Conservation (phyloP, 2,329 filamentous ascomycete species). For the Microdochium bolleyi region DNA sequence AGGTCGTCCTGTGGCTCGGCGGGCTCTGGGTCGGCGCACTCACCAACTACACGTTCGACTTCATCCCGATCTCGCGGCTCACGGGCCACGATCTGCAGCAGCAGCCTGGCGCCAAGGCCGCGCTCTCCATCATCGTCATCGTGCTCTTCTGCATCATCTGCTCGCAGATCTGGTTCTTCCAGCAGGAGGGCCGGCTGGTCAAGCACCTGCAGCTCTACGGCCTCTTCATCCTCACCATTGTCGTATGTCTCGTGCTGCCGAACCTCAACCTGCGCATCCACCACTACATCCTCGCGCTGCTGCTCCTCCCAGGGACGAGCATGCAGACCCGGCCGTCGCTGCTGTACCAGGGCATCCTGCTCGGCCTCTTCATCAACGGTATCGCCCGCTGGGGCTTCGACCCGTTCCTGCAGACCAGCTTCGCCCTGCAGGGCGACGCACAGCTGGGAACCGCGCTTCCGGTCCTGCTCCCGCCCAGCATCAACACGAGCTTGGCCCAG, state of each 20-base stretch:
- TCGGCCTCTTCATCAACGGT: conserved; percentile 91
- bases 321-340: conserved; percentile 81
- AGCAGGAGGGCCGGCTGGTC: conserved; percentile 73
- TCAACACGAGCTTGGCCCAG: conserved; percentile 46
- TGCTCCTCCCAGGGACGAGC: conserved; percentile 80
- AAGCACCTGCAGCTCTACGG: conserved; percentile 72
- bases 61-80: conserved; percentile 89
- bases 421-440: conserved; percentile 61
- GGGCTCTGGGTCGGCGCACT: conserved; percentile 85
- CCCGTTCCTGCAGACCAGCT: conserved; percentile 75
- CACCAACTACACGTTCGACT: conserved; percentile 91
- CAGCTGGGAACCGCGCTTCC: conserved; percentile 56
- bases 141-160: conserved; percentile 60
- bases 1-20: conserved; percentile 83
- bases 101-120: conserved; percentile 81
- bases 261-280: conserved; percentile 80
- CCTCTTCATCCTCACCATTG: conserved; percentile 56
- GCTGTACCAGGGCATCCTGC: conserved; percentile 79
- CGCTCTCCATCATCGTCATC: conserved; percentile 70
- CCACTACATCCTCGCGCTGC: conserved; percentile 84
- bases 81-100: conserved; percentile 81
- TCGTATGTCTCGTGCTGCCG: conserved; percentile 65
- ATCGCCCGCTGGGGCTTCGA: conserved; percentile 93
- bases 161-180: conserved; percentile 78
- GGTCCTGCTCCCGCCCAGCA: conserved; percentile 35